Evolutionary conservation across 139 green algal genomes (phyloP).

Genomic region (Pseudopediastrum boryanum): DNA sequence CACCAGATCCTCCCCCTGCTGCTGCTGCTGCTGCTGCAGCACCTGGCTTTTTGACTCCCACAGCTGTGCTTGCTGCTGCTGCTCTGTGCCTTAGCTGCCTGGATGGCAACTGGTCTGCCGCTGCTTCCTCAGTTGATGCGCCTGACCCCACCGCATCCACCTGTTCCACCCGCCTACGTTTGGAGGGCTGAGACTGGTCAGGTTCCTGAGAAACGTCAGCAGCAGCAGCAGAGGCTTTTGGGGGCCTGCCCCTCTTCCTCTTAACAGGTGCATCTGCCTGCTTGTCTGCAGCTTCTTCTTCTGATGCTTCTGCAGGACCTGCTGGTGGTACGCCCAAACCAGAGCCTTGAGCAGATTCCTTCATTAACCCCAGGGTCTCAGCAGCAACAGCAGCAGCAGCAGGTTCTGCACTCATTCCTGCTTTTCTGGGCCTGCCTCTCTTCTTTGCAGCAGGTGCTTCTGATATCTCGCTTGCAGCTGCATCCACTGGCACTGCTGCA

Average conservation of each 20-base stretch:
- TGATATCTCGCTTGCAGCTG: no score
- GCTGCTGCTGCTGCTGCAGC: neutral
- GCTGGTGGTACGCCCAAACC: no score
- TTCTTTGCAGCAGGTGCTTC: no score
- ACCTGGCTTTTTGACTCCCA: neutral
- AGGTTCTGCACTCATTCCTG: no score
- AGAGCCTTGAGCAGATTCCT: no score
- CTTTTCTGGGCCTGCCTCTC: no score
- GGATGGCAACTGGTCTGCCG: no score
- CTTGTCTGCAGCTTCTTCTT: neutral
- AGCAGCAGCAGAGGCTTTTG: neutral
- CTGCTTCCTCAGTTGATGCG: no score
- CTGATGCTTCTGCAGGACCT: neutral
- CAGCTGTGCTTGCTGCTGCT: slow-evolving; percentile 1
- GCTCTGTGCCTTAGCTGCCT: neutral
- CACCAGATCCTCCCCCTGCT: neutral
- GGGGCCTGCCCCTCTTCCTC: neutral
- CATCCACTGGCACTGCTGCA: no score
- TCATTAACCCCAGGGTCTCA: no score
- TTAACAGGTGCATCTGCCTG: neutral
- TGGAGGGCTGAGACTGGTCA: neutral
- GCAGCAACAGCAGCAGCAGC: no score
- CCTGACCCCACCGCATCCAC: neutral
- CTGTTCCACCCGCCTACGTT: neutral
- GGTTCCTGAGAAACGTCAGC: neutral